Base-by-base conservation (phyloP, 2,329 filamentous ascomycete species). In the Ophiocordyceps robertsii region DNA sequence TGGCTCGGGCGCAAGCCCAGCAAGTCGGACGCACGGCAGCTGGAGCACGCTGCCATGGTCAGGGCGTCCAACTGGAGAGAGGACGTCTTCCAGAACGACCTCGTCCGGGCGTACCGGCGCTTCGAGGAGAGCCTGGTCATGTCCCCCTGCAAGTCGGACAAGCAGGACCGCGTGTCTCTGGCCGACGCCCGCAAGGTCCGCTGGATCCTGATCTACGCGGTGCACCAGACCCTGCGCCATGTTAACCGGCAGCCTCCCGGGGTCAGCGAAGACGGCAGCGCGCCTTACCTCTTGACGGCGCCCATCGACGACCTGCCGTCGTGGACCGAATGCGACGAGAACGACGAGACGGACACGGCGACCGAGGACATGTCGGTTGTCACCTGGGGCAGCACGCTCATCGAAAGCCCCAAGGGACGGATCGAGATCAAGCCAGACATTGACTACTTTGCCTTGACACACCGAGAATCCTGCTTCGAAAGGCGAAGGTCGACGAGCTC, bases 191-290 rank as follows among this genome's bases (percentile, higher is more conserved):
- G 85, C 35, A 89, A 87, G 58, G 73, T 88, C 14, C 72, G 84
- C 33, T 92, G 84, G 84, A 74, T 89, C 29, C 56, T 89, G 31
- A 71, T 90, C 7, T 90, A 90, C 52, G 72, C 77, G 16, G 71
- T 77, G 4, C 72, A 86, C 44, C 85, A 92, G 56, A 80, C 78
- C n/a, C 68, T 92, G 1, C 70, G 73, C 10, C 75, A 75, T 42
- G 77, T 78, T 32, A 80, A 76, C 1, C 64, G 72, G 30, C 66
- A 73, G 0, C 80, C 84, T 0, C 55, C 64, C 6, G 76, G 84
- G 51, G 77, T 85, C 27, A 66, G 67, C 14, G 73, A 82, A 43
- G 63, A 67, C 1, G 64, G 69, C 1, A 66, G 65, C 13, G 67
- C 76, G 2, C 63, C 68, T 0, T 90, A 90, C 47, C 67, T 70